phyloP scores from a whole-genome alignment of 2,329 filamentous ascomycete genomes.

The Fulvia fulva region DNA sequence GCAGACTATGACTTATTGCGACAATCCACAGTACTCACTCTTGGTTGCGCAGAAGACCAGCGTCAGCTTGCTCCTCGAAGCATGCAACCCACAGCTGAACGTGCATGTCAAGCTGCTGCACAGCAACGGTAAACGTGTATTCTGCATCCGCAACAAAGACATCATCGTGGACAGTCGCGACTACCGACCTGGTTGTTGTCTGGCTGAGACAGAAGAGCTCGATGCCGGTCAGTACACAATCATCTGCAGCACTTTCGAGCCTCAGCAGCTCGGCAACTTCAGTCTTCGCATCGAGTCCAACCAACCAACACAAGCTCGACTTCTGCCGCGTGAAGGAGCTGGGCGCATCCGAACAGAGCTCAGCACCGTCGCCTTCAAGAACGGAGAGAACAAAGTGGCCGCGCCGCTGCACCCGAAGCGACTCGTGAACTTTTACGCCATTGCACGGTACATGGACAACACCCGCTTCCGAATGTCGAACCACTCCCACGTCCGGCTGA shows the following conservation, averaged over 20 bases:
- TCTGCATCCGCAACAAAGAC: slow-evolving; percentile 67
- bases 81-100: slow-evolving; percentile 61
- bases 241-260: slow-evolving; percentile 86
- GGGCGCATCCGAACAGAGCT: slow-evolving; percentile 65
- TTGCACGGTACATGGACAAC: slow-evolving; percentile 23
- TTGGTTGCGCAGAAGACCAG: slow-evolving; percentile 54
- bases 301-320: slow-evolving; percentile 51
- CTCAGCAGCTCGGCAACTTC: slow-evolving; percentile 71
- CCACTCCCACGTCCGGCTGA: slow-evolving; percentile 60
- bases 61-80: slow-evolving; percentile 71
- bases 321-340: slow-evolving; percentile 68
- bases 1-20: slow-evolving; percentile 68
- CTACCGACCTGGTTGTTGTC: slow-evolving; percentile 74
- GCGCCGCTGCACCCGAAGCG: slow-evolving; percentile 49
- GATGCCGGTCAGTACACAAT: slow-evolving; percentile 76
- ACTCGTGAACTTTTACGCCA: slow-evolving; percentile 40
- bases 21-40: slow-evolving; percentile 82
- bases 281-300: slow-evolving; percentile 69
- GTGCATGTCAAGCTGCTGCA: slow-evolving; percentile 83
- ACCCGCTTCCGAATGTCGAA: slow-evolving; percentile 9
- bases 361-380: slow-evolving; percentile 48
- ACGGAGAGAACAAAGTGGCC: slow-evolving; percentile 51
- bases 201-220: slow-evolving; percentile 60
- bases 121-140: slow-evolving; percentile 68
- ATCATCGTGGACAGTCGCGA: slow-evolving; percentile 81